phyloP scores from a whole-genome alignment of 1,284 basidiomycete genomes.

The Puccinia horiana region DNA sequence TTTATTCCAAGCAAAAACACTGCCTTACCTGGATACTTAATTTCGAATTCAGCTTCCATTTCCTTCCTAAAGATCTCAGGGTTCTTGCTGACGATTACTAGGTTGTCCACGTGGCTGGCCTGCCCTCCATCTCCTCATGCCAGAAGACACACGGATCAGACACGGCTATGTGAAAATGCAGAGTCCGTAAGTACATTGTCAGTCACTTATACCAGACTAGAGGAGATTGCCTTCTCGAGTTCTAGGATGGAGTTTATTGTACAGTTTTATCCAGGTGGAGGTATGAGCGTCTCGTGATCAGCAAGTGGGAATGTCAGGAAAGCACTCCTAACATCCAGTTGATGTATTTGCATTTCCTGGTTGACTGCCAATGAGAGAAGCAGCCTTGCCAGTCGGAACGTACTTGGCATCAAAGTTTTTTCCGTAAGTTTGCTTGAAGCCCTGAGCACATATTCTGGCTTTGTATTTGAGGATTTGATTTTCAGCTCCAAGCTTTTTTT shows the following conservation, averaged over 20 bases:
- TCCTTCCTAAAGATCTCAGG: not conserved
- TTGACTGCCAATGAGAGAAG: not conserved
- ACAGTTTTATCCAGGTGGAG: not conserved
- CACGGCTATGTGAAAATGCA: not conserved
- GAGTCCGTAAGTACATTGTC: not conserved
- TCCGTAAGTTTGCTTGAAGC: not conserved
- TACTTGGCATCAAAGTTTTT: not conserved
- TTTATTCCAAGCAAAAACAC: no score
- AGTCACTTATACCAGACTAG: not conserved
- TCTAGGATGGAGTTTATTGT: no score
- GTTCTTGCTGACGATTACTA: no score
- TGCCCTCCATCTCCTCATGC: not conserved
- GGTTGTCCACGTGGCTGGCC: not conserved
- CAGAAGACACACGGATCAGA: not conserved
- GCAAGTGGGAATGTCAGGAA: not conserved
- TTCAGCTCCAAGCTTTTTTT: not conserved
- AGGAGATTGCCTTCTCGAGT: not conserved
- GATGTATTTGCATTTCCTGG: not conserved
- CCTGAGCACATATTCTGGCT: not conserved
- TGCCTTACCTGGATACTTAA: not conserved
- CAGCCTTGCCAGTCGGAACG: not conserved
- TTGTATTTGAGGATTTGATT: not conserved
- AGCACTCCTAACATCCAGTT: constrained; percentile 1
- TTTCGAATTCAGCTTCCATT: not conserved
- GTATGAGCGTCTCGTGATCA: not conserved